Evolutionary conservation across 305 asterid species (phyloP).

Genomic region (Fraxinus paxiana): DNA sequence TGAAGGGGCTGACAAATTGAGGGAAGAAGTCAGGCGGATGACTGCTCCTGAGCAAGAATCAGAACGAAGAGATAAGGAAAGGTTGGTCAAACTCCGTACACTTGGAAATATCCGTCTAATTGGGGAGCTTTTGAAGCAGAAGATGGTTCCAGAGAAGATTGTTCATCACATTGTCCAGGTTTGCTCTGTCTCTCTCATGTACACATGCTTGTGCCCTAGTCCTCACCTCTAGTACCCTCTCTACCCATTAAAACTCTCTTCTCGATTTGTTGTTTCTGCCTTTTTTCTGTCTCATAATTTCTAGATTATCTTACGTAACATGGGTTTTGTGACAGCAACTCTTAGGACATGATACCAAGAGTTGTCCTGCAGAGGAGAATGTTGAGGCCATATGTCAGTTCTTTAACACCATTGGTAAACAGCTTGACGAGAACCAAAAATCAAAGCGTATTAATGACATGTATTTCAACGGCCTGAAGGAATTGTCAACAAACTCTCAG

Average conservation of each 20-base stretch:
- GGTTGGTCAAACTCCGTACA: slow-evolving; percentile 68
- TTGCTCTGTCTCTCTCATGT: slow-evolving; percentile 14
- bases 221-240: not conserved
- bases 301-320: slow-evolving; percentile 1
- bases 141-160: slow-evolving; percentile 86
- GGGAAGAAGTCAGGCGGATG: slow-evolving; percentile 76
- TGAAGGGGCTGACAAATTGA: slow-evolving; percentile 79
- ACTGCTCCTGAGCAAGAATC: slow-evolving; percentile 76
- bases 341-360: slow-evolving; percentile 43
- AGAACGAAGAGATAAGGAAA: slow-evolving; percentile 78
- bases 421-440: slow-evolving; percentile 79
- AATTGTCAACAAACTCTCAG: slow-evolving; percentile 63
- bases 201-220: not conserved
- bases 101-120: slow-evolving; percentile 92
- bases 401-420: slow-evolving; percentile 87
- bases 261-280: not conserved
- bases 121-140: slow-evolving; percentile 94
- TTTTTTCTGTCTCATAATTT: not conserved
- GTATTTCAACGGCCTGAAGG: slow-evolving; percentile 69
- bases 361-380: slow-evolving; percentile 76
- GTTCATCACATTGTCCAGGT: slow-evolving; percentile 97
- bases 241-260: not conserved
- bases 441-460: slow-evolving; percentile 64
- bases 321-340: slow-evolving; percentile 29
- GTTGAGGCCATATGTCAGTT: slow-evolving; percentile 96